phyloP scores from a whole-genome alignment of 768 basidiomycete genomes.

The Aureoboletus auriporus region DNA sequence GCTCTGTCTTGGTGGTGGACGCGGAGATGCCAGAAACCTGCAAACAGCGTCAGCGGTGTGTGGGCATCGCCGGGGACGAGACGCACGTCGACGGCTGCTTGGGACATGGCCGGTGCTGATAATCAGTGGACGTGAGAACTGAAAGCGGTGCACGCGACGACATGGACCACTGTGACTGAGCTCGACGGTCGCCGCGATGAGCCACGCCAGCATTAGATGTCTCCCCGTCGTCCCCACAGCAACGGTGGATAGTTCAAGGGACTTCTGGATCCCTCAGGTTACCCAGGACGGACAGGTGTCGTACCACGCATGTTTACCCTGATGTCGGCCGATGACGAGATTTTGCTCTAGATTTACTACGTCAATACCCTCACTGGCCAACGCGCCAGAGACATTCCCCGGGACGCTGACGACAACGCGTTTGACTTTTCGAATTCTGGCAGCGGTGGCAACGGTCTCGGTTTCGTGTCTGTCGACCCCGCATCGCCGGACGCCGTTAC shows the following conservation, averaged over 20 bases:
- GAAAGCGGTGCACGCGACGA: too few relatives aligned
- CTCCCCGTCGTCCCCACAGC: constrained; percentile 25
- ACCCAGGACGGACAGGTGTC: constrained; percentile 76
- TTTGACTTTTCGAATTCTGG: constrained; percentile 15
- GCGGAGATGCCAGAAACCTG: constrained; percentile 73
- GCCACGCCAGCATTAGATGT: constrained; percentile 18
- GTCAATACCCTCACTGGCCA: constrained; percentile 83
- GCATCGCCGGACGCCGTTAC: background rate
- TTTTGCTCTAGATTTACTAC: constrained; percentile 73
- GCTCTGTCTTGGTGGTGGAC: constrained; percentile 58
- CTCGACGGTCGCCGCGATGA: constrained; percentile 17
- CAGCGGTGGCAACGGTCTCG: constrained; percentile 46
- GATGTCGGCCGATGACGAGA: background rate
- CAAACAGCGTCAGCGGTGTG: background rate
- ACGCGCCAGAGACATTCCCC: constrained; percentile 76
- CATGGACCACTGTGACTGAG: background rate
- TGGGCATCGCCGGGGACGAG: background rate
- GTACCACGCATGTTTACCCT: constrained; percentile 5
- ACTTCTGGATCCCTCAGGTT: constrained; percentile 91
- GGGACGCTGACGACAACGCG: constrained; percentile 57
- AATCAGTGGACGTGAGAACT: constrained; percentile 8
- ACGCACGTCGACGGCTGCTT: constrained; percentile 35
- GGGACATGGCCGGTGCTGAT: constrained; percentile 18
- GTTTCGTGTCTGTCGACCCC: constrained; percentile 30
- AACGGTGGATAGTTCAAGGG: constrained; percentile 38